Conservation (phyloP, 2,329 filamentous ascomycete species). For the Tricladium varicosporioides region DNA sequence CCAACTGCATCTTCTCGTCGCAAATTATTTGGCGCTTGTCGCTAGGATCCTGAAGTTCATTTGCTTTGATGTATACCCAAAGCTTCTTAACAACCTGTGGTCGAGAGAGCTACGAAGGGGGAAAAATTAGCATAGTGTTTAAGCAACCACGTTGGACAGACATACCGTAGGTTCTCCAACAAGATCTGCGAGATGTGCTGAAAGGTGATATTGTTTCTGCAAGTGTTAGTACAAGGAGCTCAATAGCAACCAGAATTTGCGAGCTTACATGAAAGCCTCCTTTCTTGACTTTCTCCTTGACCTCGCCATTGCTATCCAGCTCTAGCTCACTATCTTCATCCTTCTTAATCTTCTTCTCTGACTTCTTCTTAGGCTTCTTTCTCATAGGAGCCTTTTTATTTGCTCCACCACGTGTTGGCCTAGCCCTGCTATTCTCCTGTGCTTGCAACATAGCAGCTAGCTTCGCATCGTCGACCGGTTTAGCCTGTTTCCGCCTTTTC, state of each 20-base stretch:
- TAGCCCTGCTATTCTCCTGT: slow-evolving; percentile 74
- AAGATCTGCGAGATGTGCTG: slow-evolving; percentile 65
- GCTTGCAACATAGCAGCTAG: slow-evolving; percentile 87
- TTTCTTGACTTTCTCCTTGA: slow-evolving; percentile 67
- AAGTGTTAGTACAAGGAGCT: background rate
- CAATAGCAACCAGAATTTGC: too few species aligned
- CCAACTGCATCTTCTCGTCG: slow-evolving; percentile 84
- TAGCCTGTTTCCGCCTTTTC: slow-evolving; percentile 59
- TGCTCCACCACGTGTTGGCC: slow-evolving; percentile 72
- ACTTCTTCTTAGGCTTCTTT: slow-evolving; percentile 70
- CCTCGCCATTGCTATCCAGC: slow-evolving; percentile 55
- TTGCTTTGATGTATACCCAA: slow-evolving; percentile 90
- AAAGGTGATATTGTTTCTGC: slow-evolving; percentile 72
- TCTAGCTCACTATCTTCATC: slow-evolving; percentile 79
- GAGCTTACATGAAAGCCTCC: slow-evolving; percentile 80
- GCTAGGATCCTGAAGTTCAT: slow-evolving; percentile 82
- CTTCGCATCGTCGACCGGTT: slow-evolving; percentile 75
- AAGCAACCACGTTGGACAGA: background rate
- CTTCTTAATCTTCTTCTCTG: slow-evolving; percentile 68
- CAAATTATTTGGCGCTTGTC: slow-evolving; percentile 93
- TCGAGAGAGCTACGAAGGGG: slow-evolving; percentile 70
- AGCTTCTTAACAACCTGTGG: slow-evolving; percentile 95
- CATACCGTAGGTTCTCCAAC: slow-evolving; percentile 67
- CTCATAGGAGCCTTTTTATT: slow-evolving; percentile 52
- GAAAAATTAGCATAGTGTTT: slow-evolving; percentile 5